Conservation (phyloP, 768 basidiomycete genomes). For the Termitomyces sp. region DNA sequence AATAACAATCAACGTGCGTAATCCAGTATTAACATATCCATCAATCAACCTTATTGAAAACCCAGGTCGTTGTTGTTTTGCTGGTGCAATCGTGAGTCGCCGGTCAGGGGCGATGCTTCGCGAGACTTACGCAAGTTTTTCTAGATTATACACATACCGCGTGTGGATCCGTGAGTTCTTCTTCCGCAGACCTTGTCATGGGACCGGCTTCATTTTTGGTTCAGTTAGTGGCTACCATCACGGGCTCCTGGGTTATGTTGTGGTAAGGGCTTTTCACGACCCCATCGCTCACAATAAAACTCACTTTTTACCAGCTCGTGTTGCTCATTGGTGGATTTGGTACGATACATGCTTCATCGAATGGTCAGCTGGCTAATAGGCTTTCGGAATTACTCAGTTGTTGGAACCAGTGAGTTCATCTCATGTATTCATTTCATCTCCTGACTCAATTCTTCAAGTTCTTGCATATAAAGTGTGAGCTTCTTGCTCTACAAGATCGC, state of each 20-base stretch:
- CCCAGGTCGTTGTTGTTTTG: slow-evolving; percentile 35
- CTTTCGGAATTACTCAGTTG: slow-evolving; percentile 13
- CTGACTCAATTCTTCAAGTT: slow-evolving; percentile 14
- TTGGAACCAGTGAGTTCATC: slow-evolving; percentile 25
- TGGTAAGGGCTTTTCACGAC: slow-evolving; percentile 19
- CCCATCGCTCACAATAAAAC: not conserved
- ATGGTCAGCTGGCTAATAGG: not conserved
- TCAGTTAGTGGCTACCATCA: slow-evolving; percentile 33
- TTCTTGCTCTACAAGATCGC: not conserved
- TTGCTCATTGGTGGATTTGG: slow-evolving; percentile 35
- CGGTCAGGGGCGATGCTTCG: not conserved
- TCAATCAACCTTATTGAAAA: not conserved
- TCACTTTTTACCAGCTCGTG: slow-evolving; percentile 19
- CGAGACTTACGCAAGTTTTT: not conserved
- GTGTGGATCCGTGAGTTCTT: slow-evolving; percentile 41
- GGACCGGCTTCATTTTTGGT: not conserved
- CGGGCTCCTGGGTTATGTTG: slow-evolving; percentile 30
- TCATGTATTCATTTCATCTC: not conserved
- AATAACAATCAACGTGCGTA: slow-evolving; percentile 35
- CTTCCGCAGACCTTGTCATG: not conserved
- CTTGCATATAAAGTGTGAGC: slow-evolving; percentile 33
- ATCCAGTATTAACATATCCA: not conserved
- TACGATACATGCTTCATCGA: slow-evolving; percentile 14
- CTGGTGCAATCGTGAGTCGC: slow-evolving; percentile 37
- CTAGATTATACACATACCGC: slow-evolving; percentile 38